Percentiles rank a stretch among this genome's conserved stretches.
Evolutionary conservation across 176 grass and related monocot species (phyloP).

Genomic region (Aegilops bicornis): DNA sequence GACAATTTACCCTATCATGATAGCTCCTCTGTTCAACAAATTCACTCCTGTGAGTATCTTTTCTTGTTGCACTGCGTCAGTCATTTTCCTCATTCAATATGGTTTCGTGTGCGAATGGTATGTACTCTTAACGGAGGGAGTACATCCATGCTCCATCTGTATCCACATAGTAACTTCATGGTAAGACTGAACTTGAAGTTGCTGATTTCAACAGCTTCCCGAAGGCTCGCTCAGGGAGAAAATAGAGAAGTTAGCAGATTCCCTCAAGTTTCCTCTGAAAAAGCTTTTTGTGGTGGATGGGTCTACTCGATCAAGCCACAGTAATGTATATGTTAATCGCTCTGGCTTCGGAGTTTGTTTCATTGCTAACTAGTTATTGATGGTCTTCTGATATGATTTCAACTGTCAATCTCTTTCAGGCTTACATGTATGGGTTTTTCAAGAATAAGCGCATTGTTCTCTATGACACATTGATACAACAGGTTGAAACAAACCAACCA

Average conservation of each 20-base stretch:
- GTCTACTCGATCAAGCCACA: conserved; percentile 95
- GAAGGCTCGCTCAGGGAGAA: conserved; percentile 83
- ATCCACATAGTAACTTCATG: not conserved
- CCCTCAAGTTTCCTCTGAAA: conserved; percentile 95
- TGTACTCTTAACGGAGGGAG: not conserved
- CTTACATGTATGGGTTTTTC: conserved; percentile 99
- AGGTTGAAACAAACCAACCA: conserved; percentile 42
- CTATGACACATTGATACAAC: conserved; percentile 98
- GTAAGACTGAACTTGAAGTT: conserved; percentile 10
- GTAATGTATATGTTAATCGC: conserved; percentile 74
- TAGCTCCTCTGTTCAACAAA: conserved; percentile 97
- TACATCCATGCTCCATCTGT: not conserved
- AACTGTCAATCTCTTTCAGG: conserved; percentile 54
- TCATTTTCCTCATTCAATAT: conserved; percentile 20
- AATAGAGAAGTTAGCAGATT: conserved; percentile 93
- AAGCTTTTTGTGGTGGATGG: conserved; percentile 98
- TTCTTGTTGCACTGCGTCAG: not conserved
- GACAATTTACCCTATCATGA: conserved; percentile 89
- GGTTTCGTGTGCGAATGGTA: conserved; percentile 19
- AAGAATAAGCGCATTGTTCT: conserved; percentile 99
- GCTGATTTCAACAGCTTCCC: conserved; percentile 74
- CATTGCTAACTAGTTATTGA: not conserved
- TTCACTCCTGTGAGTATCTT: conserved; percentile 91
- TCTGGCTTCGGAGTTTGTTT: not conserved
- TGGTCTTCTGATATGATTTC: conserved; percentile 25